phyloP scores from a whole-genome alignment of 768 basidiomycete genomes.

The Russula vinacea region DNA sequence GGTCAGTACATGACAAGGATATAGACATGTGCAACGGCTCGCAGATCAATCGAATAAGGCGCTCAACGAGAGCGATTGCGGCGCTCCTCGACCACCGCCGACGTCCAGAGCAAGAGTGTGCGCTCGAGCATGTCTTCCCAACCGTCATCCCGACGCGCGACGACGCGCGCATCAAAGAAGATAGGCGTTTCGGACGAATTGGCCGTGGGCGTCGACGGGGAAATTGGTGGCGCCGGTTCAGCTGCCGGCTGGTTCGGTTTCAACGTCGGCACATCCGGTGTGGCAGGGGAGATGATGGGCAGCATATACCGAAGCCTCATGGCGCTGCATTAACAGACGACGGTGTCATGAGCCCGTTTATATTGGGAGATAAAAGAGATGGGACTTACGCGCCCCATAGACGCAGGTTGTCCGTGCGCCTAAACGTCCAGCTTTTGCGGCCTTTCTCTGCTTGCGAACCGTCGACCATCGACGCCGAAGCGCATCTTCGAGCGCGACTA shows the following conservation, averaged over 20 bases:
- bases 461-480: slow-evolving; percentile 39
- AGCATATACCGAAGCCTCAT: slow-evolving; percentile 80
- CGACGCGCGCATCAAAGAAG: slow-evolving; percentile 66
- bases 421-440: slow-evolving; percentile 76
- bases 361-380: not conserved
- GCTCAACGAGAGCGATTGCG: slow-evolving; percentile 32
- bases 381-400: slow-evolving; percentile 76
- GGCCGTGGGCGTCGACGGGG: slow-evolving; percentile 37
- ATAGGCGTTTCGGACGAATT: slow-evolving; percentile 47
- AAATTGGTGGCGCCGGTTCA: slow-evolving; percentile 23
- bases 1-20: slow-evolving; percentile 13
- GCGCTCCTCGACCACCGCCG: slow-evolving; percentile 64
- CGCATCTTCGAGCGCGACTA: slow-evolving; percentile 59
- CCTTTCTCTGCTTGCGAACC: slow-evolving; percentile 39
- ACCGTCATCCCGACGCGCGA: slow-evolving; percentile 70
- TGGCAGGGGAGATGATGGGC: slow-evolving; percentile 56
- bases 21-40: not conserved
- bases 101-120: slow-evolving; percentile 62
- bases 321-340: slow-evolving; percentile 45
- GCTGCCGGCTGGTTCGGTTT: slow-evolving; percentile 28
- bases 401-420: slow-evolving; percentile 80
- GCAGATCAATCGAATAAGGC: not conserved
- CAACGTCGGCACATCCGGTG: slow-evolving; percentile 36
- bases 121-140: slow-evolving; percentile 80
- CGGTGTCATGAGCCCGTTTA: not conserved